phyloP scores from a whole-genome alignment of 2,329 filamentous ascomycete species.

The Xylariaceae sp. region DNA sequence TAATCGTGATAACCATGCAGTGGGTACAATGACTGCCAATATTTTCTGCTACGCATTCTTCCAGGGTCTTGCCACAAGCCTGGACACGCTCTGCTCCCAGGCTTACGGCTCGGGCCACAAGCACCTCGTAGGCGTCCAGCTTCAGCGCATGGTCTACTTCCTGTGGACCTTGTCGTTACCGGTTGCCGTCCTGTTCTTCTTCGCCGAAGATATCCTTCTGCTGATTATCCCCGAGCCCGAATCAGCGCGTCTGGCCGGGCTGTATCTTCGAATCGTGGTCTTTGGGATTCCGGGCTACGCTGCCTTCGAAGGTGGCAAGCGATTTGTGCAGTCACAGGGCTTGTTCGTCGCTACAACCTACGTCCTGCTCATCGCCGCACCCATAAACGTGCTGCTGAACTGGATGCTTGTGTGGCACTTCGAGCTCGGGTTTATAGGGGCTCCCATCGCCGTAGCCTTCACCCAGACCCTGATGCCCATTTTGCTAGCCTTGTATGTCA shows the following conservation, averaged over 20 bases:
- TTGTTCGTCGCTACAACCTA: conserved; percentile 76
- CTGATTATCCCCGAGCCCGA: conserved; percentile 64
- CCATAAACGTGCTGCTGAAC: conserved; percentile 71
- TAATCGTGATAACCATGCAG: conserved; percentile 23
- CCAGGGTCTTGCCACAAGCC: conserved; percentile 79
- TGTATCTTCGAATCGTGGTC: conserved; percentile 66
- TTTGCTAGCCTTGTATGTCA: conserved; percentile 68
- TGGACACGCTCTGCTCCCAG: conserved; percentile 90
- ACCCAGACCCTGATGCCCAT: conserved; percentile 71
- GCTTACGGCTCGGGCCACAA: conserved; percentile 89
- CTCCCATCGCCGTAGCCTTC: conserved; percentile 69
- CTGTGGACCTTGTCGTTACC: conserved; percentile 66
- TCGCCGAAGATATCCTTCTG: conserved; percentile 58
- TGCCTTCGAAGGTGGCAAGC: conserved; percentile 69
- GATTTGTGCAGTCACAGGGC: conserved; percentile 78
- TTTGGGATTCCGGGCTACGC: conserved; percentile 70
- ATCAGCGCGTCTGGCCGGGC: conserved; percentile 65
- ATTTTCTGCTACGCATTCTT: conserved; percentile 74
- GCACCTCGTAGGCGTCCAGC: conserved; percentile 77
- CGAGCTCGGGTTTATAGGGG: conserved; percentile 65
- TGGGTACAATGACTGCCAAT: conserved; percentile 73
- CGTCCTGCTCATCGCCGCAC: conserved; percentile 69
- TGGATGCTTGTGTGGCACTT: conserved; percentile 73
- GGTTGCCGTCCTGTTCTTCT: conserved; percentile 63
- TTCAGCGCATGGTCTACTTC: conserved; percentile 77